A percentile compares a stretch with the other conserved stretches of the same genome.
Conservation (phyloP, 139 green algal genomes). For the Chlamydomonas incerta region DNA sequence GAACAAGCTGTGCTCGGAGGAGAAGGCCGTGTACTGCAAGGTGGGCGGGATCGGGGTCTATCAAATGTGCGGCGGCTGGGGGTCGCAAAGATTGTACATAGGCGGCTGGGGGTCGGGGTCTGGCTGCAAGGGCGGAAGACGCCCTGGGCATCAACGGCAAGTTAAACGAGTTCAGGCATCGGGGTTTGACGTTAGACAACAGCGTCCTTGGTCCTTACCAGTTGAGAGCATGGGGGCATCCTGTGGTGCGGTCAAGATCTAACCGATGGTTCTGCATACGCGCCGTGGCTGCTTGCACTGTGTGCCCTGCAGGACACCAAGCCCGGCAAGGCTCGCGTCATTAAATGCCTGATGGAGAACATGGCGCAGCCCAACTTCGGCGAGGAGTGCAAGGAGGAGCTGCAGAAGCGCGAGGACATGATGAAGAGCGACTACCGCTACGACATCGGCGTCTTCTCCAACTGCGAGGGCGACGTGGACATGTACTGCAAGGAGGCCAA, state of each 20-base stretch:
- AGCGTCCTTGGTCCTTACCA: no score
- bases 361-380: constrained; percentile 85
- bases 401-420: constrained; percentile 64
- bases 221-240: no score
- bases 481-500: constrained; percentile 67
- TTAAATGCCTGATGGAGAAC: constrained; percentile 76
- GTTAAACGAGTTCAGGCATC: no score
- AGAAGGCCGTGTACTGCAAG: constrained; percentile 85
- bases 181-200: no score
- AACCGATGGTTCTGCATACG: no score
- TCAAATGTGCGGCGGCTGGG: no score
- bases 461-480: constrained; percentile 64
- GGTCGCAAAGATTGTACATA: no score
- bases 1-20: constrained; percentile 80
- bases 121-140: no score
- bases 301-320: constrained; percentile 66
- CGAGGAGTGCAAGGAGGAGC: constrained; percentile 71
- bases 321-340: constrained; percentile 70
- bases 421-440: constrained; percentile 80
- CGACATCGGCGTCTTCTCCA: constrained; percentile 63
- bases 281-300: no score
- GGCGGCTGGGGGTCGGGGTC: no score
- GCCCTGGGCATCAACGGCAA: no score
- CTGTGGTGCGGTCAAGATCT: no score
- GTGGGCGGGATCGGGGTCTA: constrained; percentile 18